These are phyloP conservation scores for Cladophialophora carrionii DNA, from an alignment of 2,329 filamentous ascomycete species.

Conservation along the genomic window DNA sequence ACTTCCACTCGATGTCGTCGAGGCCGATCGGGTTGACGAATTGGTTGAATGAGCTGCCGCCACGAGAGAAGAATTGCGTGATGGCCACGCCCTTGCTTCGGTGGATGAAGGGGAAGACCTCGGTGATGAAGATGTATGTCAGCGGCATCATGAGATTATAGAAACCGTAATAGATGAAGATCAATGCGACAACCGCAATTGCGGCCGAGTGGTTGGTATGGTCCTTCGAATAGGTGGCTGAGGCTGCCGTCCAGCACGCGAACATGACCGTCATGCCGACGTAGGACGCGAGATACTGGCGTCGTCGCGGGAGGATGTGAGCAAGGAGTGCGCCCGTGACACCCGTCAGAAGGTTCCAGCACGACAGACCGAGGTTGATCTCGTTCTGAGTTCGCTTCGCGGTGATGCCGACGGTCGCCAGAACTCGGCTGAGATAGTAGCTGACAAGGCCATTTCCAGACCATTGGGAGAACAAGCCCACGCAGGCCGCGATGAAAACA, in stretches of 20 bases:
- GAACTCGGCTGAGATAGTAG: slow-evolving; percentile 46
- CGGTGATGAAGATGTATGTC: slow-evolving; percentile 36
- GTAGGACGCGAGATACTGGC: slow-evolving; percentile 25
- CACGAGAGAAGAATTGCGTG: slow-evolving; percentile 27
- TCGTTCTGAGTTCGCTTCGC: slow-evolving; percentile 44
- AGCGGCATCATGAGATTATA: slow-evolving; percentile 43
- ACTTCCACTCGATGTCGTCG: slow-evolving; percentile 43
- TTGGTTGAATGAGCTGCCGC: slow-evolving; percentile 28
- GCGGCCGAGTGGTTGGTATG: slow-evolving; percentile 22
- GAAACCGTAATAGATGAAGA: slow-evolving; percentile 49
- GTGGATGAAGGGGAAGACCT: slow-evolving; percentile 55
- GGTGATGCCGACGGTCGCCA: slow-evolving; percentile 46
- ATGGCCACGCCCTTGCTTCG: slow-evolving; percentile 50
- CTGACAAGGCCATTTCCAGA: slow-evolving; percentile 54
- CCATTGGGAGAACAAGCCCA: slow-evolving; percentile 63
- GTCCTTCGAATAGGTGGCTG: slow-evolving; percentile 27
- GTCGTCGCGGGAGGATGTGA: slow-evolving; percentile 20
- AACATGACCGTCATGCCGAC: slow-evolving; percentile 29
- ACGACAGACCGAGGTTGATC: slow-evolving; percentile 46
- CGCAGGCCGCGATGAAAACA: slow-evolving; percentile 56
- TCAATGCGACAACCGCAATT: slow-evolving; percentile 47
- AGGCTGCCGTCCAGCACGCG: slow-evolving; percentile 27
- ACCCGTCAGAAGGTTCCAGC: slow-evolving; percentile 47
- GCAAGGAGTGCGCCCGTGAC: slow-evolving; percentile 43
- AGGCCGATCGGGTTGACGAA: slow-evolving; percentile 39